Conservation (phyloP, 2,329 filamentous ascomycete species). For the Botrytis galanthina region DNA sequence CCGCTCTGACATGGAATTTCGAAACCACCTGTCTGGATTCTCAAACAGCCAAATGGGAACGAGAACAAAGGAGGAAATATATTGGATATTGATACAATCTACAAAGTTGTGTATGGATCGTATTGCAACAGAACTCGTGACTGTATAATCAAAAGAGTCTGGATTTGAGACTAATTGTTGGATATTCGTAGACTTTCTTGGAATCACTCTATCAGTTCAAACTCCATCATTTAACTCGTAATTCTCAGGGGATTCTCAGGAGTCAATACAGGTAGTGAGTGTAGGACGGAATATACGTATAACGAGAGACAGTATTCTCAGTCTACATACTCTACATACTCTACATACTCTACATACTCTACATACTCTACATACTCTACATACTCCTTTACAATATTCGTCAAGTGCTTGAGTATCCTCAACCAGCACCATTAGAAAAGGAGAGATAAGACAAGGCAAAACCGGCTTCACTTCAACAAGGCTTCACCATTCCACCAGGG, state of each 20-base stretch:
- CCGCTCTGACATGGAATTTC: background rate
- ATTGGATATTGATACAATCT: background rate
- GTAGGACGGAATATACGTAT: background rate
- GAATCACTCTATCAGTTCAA: background rate
- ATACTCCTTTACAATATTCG: background rate
- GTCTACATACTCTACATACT: too few species aligned
- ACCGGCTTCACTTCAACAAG: background rate
- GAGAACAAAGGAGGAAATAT: background rate
- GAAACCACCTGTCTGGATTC: background rate
- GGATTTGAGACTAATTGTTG: too few species aligned
- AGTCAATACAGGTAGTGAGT: background rate
- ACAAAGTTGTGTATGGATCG: too few species aligned
- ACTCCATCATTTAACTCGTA: too few species aligned
- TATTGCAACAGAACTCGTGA: too few species aligned
- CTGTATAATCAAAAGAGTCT: too few species aligned
- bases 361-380: too few species aligned
- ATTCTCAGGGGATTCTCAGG: background rate
- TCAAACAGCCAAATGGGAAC: background rate
- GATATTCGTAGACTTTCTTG: background rate
- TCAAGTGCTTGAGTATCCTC: background rate
- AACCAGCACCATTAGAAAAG: background rate
- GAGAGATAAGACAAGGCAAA: background rate
- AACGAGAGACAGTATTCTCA: background rate
- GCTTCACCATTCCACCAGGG: background rate
- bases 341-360: too few species aligned